Conservation (phyloP, 2,329 filamentous ascomycete species). For the Pseudonectria buxi region DNA sequence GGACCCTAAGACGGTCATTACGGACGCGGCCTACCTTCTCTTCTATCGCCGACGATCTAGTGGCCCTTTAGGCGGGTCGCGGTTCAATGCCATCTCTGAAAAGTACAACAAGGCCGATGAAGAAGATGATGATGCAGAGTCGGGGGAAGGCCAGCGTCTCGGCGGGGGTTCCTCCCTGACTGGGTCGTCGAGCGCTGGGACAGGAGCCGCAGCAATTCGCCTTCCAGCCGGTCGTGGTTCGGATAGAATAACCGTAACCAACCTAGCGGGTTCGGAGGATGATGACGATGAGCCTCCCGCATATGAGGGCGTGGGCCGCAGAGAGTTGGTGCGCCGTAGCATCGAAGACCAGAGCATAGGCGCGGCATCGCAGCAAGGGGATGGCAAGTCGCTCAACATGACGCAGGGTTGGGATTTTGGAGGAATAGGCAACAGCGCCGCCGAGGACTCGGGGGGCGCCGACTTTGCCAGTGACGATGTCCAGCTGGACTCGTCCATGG, state of each 20-base stretch:
- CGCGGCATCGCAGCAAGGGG: constrained; percentile 9
- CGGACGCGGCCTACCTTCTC: constrained; percentile 77
- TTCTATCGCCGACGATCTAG: constrained; percentile 88
- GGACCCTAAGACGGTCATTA: constrained; percentile 58
- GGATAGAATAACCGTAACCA: constrained; percentile 32
- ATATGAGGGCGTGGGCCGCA: constrained; percentile 21
- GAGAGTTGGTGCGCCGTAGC: constrained; percentile 31
- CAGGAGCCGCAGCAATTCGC: constrained; percentile 69
- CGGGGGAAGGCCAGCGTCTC: constrained; percentile 84
- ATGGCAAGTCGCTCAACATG: constrained; percentile 24
- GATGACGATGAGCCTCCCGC: constrained; percentile 27
- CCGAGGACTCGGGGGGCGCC: constrained; percentile 25
- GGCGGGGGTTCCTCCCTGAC: constrained; percentile 73
- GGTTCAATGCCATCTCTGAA: constrained; percentile 64
- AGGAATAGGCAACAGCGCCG: constrained; percentile 26
- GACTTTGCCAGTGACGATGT: constrained; percentile 38
- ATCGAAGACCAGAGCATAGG: constrained; percentile 45
- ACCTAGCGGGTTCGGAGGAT: constrained; percentile 19
- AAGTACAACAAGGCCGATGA: constrained; percentile 47
- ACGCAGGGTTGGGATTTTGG: constrained; percentile 42
- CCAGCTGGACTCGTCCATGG: constrained; percentile 35
- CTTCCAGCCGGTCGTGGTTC: constrained; percentile 53
- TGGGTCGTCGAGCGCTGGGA: constrained; percentile 88
- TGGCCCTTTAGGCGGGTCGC: constrained; percentile 69
- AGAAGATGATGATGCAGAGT: constrained; percentile 40